These are phyloP conservation scores for Achlya hypogyna DNA, from an alignment of 352 stramenopile genomes.

Conservation along the genomic window DNA sequence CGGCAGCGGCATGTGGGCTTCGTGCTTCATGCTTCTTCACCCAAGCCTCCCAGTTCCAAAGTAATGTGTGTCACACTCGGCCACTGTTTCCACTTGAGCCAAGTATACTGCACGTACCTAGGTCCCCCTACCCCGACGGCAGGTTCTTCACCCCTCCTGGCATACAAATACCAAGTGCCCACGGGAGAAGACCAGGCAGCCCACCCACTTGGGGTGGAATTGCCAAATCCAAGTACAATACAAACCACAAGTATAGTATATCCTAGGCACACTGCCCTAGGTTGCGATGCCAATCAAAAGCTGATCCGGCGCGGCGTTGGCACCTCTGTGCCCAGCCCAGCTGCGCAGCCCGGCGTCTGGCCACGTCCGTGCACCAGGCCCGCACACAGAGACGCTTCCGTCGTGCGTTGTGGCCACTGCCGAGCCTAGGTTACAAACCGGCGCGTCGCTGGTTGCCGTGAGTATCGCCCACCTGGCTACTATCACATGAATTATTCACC, in stretches of 20 bases:
- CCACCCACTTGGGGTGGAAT: background rate
- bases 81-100: background rate
- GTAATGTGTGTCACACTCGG: background rate
- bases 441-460: too few species aligned
- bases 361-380: too few species aligned
- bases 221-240: background rate
- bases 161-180: background rate
- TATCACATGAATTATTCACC: too few species aligned
- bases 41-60: background rate
- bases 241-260: background rate
- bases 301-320: too few species aligned
- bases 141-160: background rate
- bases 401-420: too few species aligned
- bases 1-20: constrained; percentile 12
- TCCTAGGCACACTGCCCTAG: too few species aligned
- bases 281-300: too few species aligned
- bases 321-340: too few species aligned
- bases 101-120: background rate
- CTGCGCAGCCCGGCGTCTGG: too few species aligned
- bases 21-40: background rate
- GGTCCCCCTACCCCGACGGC: background rate
- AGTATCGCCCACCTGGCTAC: too few species aligned
- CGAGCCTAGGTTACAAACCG: too few species aligned
- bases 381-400: too few species aligned
- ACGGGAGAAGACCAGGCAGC: background rate